Evolutionary conservation across 306 rosid species (phyloP).

Genomic region (Trichosanthes cucumerina): DNA sequence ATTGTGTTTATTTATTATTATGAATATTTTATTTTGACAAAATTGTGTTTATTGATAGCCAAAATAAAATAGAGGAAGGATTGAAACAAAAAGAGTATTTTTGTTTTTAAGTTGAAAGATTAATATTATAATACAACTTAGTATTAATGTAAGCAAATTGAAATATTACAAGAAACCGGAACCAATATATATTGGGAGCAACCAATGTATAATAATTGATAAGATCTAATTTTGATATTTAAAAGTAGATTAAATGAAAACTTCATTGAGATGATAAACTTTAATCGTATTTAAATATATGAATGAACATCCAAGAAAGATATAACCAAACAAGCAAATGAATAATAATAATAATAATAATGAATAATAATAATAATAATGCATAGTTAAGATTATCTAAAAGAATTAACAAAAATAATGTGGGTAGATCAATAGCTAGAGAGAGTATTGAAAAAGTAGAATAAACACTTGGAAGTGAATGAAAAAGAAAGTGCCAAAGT

Average conservation of each 20-base stretch:
- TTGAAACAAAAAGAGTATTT: too few relatives aligned
- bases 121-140: neutral
- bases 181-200: too few relatives aligned
- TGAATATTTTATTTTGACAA: too few relatives aligned
- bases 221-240: neutral
- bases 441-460: neutral
- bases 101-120: too few relatives aligned
- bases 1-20: too few relatives aligned
- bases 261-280: neutral
- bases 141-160: neutral
- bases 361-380: neutral
- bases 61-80: too few relatives aligned
- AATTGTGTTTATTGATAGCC: too few relatives aligned
- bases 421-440: neutral
- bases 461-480: neutral
- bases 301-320: neutral
- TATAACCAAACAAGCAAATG: too few relatives aligned
- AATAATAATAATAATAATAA: neutral
- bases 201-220: neutral
- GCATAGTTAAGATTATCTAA: neutral
- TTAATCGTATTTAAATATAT: neutral
- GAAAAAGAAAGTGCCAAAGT: neutral
- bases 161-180: neutral
- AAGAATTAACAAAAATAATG: neutral
- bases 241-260: neutral